Percentiles rank a stretch among this genome's conserved stretches.
phyloP scores from a whole-genome alignment of 2,329 filamentous ascomycete species.

The Harringtonia aguacate region DNA sequence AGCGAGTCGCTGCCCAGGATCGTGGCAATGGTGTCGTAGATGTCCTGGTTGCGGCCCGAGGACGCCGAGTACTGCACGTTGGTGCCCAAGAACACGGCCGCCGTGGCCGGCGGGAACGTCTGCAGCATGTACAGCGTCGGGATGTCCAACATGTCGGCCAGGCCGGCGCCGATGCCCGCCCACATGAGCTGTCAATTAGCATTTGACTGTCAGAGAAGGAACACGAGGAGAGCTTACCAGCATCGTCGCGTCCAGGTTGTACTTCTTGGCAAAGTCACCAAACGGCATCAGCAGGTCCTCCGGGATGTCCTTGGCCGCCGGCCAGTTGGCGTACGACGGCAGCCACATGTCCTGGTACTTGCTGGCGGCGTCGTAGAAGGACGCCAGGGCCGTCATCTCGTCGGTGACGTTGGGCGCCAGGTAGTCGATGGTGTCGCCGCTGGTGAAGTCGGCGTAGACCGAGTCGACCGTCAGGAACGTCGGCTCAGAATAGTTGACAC shows the following conservation, averaged over 20 bases:
- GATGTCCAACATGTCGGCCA: constrained; percentile 12
- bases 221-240: too few species aligned
- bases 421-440: constrained; percentile 13
- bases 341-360: constrained; percentile 13
- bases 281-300: constrained; percentile 31
- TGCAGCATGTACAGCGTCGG: constrained; percentile 11
- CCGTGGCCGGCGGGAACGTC: constrained; percentile 10
- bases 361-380: constrained; percentile 10
- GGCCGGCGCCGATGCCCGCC: constrained; percentile 8
- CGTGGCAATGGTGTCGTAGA: constrained; percentile 11
- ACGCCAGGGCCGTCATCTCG: constrained; percentile 4
- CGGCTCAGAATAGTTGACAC: constrained; percentile 19
- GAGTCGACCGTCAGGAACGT: constrained; percentile 12
- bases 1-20: constrained; percentile 13
- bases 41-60: constrained; percentile 12
- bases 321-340: constrained; percentile 6
- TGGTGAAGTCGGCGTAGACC: constrained; percentile 20
- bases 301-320: constrained; percentile 21
- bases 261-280: constrained; percentile 29
- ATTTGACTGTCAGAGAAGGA: too few species aligned
- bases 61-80: too few species aligned
- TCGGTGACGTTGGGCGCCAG: constrained; percentile 4
- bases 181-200: too few species aligned
- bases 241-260: constrained; percentile 25
- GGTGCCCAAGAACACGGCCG: too few species aligned